Conservation (phyloP, 495 filamentous ascomycete species). For the Cercophora scortea region DNA sequence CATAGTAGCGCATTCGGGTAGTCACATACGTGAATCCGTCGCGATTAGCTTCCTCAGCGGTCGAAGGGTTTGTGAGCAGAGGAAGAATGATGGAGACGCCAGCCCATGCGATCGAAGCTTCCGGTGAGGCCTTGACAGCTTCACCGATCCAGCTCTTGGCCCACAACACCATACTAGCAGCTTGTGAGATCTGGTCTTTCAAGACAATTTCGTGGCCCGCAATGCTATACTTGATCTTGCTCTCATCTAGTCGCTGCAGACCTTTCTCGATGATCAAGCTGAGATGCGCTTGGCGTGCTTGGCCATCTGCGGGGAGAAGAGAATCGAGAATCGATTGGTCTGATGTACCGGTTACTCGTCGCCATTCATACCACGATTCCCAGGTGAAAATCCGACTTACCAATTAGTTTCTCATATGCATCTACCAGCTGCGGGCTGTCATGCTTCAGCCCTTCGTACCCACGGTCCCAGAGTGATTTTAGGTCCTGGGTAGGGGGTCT, state of each 20-base stretch:
- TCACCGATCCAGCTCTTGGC: constrained; percentile 12
- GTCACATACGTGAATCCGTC: constrained; percentile 18
- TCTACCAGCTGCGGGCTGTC: too few species aligned
- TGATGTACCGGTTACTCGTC: too few species aligned
- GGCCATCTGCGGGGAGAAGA: too few species aligned
- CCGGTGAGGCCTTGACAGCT: constrained; percentile 13
- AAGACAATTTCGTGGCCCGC: constrained; percentile 1
- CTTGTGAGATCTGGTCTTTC: neutral
- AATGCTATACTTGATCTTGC: neutral
- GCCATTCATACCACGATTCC: too few species aligned
- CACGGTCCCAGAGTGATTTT: too few species aligned
- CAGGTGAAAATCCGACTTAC: too few species aligned
- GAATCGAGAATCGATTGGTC: too few species aligned
- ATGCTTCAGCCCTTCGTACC: too few species aligned
- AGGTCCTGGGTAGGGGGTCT: too few species aligned
- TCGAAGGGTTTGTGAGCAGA: constrained; percentile 14
- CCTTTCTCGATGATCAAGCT: neutral
- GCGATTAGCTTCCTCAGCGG: constrained; percentile 11
- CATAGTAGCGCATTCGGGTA: constrained; percentile 16
- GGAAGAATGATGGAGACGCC: constrained; percentile 17
- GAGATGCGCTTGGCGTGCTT: constrained; percentile 1
- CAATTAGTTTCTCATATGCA: too few species aligned
- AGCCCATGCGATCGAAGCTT: constrained; percentile 16
- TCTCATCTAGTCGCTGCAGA: neutral
- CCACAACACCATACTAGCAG: constrained; percentile 10